A percentile compares a stretch with the other conserved stretches of the same genome.
phyloP scores from a whole-genome alignment of 1,284 basidiomycete genomes.

The Hortiboletus rubellus region DNA sequence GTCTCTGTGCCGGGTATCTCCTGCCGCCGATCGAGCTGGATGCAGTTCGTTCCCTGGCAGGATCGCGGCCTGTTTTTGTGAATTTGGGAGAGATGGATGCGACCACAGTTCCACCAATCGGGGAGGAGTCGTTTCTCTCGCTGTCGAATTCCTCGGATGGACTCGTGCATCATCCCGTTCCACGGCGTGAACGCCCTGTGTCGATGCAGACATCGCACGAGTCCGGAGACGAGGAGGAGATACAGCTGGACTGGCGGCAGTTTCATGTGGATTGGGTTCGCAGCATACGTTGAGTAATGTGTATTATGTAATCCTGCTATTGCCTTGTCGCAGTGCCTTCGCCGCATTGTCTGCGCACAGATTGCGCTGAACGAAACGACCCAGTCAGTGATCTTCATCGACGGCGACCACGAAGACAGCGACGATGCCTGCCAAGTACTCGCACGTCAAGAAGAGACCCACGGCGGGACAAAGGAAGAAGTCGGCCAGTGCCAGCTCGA shows the following conservation, averaged over 20 bases:
- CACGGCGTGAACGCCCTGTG: conserved; percentile 7
- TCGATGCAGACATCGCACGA: conserved; percentile 16
- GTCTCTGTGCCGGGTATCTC: not conserved
- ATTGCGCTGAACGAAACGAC: conserved; percentile 1
- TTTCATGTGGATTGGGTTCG: conserved; percentile 32
- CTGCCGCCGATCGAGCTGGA: conserved; percentile 15
- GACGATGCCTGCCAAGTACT: conserved; percentile 66
- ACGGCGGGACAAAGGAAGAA: conserved; percentile 46
- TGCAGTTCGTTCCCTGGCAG: not conserved
- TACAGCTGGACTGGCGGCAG: conserved; percentile 26
- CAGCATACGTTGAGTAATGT: conserved; percentile 12
- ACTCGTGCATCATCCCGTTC: conserved; percentile 2
- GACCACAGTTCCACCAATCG: not conserved
- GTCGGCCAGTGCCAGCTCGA: conserved; percentile 26
- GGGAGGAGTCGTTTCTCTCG: conserved; percentile 20
- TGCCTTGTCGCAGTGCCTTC: not conserved
- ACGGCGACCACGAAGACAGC: conserved; percentile 5
- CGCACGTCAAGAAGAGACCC: conserved; percentile 65
- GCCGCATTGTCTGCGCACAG: conserved; percentile 21
- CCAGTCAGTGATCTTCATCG: conserved; percentile 1
- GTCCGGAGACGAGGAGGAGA: conserved; percentile 7
- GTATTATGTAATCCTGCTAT: conserved; percentile 26
- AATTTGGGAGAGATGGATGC: conserved; percentile 17
- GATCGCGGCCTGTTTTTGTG: conserved; percentile 17
- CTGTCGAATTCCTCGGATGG: conserved; percentile 17